These are phyloP conservation scores for Haberlea rhodopensis DNA, from an alignment of 257 asterid species.

Conservation along the genomic window DNA sequence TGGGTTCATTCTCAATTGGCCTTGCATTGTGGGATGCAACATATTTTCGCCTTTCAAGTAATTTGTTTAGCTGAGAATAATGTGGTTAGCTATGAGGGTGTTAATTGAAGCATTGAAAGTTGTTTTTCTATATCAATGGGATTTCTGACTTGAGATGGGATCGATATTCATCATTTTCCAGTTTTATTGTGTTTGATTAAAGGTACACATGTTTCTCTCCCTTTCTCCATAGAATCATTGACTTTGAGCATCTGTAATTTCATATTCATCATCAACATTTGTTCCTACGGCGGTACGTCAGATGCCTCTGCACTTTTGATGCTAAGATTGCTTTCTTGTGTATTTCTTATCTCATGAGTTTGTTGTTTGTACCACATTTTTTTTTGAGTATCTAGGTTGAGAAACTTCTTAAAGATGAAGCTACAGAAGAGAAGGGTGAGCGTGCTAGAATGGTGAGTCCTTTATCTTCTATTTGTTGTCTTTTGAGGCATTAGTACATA, in stretches of 20 bases:
- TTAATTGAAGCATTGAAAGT: background rate
- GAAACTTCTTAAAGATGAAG: constrained; percentile 77
- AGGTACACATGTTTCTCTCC: background rate
- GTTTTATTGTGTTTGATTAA: background rate
- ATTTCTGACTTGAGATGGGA: background rate
- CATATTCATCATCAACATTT: constrained; percentile 17
- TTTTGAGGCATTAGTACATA: no score
- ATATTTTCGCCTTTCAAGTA: background rate
- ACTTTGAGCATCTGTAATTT: constrained; percentile 11
- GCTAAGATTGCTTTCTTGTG: constrained; percentile 8
- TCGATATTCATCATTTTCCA: background rate
- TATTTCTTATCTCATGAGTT: background rate
- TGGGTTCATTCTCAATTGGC: background rate
- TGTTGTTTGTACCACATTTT: background rate
- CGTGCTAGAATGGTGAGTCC: constrained; percentile 88
- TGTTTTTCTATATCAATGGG: background rate
- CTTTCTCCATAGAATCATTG: constrained; percentile 13
- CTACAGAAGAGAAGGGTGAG: constrained; percentile 94
- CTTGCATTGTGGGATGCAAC: no score
- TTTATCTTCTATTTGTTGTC: constrained; percentile 1
- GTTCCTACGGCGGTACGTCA: constrained; percentile 37
- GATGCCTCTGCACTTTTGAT: constrained; percentile 18
- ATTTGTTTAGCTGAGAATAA: background rate
- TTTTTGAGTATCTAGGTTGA: constrained; percentile 42
- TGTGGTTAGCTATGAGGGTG: background rate